Evolutionary conservation across 495 filamentous ascomycete species (phyloP).

Genomic region (Endocarpon pusillum): DNA sequence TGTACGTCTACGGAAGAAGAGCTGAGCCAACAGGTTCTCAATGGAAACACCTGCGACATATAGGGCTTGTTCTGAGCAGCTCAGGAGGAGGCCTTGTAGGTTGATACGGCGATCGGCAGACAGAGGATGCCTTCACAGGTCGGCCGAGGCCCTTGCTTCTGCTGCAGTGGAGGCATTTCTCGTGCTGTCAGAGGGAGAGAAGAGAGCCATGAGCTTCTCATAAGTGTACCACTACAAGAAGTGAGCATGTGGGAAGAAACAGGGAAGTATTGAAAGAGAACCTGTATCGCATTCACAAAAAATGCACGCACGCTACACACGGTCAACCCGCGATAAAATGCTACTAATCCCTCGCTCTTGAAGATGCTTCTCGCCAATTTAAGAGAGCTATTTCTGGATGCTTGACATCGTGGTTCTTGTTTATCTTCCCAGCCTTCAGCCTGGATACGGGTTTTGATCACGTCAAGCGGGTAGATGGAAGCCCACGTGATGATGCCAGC

Average conservation of each 20-base stretch:
- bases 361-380: constrained; percentile 40
- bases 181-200: too few species aligned
- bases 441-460: constrained; percentile 78
- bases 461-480: constrained; percentile 74
- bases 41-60: too few species aligned
- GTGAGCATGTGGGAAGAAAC: constrained; percentile 8
- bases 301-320: constrained; percentile 73
- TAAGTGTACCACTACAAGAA: constrained; percentile 58
- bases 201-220: constrained; percentile 56
- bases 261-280: constrained; percentile 14
- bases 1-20: too few species aligned
- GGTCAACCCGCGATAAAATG: constrained; percentile 63
- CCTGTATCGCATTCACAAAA: constrained; percentile 56
- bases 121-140: too few species aligned
- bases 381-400: too few species aligned
- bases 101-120: too few species aligned
- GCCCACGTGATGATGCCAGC: constrained; percentile 76
- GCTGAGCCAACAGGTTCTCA: too few species aligned
- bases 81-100: too few species aligned
- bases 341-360: constrained; percentile 36
- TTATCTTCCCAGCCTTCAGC: too few species aligned
- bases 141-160: too few species aligned
- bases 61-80: too few species aligned
- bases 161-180: too few species aligned
- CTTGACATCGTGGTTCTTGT: neutral